Evolutionary conservation across 768 basidiomycete species (phyloP).

Genomic region (Clitopilus passeckerianus): DNA sequence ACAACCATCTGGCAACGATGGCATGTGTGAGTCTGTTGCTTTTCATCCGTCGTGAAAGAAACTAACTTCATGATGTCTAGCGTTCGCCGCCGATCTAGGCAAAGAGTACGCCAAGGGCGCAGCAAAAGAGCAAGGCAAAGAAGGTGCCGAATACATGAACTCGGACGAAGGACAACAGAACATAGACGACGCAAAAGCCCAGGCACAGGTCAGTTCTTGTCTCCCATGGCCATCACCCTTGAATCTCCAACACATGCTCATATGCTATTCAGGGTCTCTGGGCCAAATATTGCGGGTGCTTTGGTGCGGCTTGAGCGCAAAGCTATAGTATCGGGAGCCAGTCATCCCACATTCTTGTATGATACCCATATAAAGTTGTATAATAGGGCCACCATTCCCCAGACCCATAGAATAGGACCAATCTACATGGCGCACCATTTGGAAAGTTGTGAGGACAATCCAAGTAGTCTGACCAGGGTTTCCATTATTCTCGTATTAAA

Average conservation of each 20-base stretch:
- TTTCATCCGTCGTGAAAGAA: neutral
- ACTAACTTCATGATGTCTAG: neutral
- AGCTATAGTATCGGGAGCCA: neutral
- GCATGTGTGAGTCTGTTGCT: neutral
- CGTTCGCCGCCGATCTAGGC: constrained; percentile 12
- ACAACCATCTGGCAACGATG: neutral
- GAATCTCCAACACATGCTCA: neutral
- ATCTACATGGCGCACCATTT: no score
- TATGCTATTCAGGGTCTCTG: constrained; percentile 15
- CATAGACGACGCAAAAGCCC: constrained; percentile 20
- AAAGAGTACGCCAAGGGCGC: constrained; percentile 14
- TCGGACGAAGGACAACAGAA: constrained; percentile 13
- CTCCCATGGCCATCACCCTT: neutral
- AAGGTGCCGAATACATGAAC: constrained; percentile 19
- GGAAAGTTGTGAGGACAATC: no score
- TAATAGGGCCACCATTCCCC: neutral
- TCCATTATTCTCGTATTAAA: no score
- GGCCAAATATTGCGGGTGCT: constrained; percentile 22
- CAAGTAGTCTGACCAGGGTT: no score
- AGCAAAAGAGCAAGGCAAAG: constrained; percentile 19
- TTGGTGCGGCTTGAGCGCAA: constrained; percentile 3
- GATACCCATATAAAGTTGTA: neutral
- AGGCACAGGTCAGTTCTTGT: constrained; percentile 16
- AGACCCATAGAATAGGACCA: neutral
- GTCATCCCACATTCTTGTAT: neutral